These are phyloP conservation scores for Peniophora sp. DNA, from an alignment of 1,284 basidiomycete genomes.

Conservation along the genomic window DNA sequence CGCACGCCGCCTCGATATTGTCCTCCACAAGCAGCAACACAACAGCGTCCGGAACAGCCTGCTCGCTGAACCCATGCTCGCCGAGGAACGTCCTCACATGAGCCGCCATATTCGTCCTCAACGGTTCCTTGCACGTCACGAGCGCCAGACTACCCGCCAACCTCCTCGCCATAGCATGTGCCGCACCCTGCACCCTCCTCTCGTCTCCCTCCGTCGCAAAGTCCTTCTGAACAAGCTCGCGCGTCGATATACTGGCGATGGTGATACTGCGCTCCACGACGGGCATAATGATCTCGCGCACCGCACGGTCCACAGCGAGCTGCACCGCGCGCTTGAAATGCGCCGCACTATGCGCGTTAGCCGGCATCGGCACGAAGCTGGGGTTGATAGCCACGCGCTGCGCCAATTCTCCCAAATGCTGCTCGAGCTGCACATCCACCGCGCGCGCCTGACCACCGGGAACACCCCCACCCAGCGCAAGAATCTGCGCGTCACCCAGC, in stretches of 20 bases:
- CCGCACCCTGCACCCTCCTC: slow-evolving; percentile 84
- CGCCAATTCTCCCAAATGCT: slow-evolving; percentile 69
- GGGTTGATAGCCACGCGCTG: slow-evolving; percentile 76
- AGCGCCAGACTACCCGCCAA: slow-evolving; percentile 94
- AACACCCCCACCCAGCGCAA: slow-evolving; percentile 47
- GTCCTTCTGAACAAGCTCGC: slow-evolving; percentile 94
- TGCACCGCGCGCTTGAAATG: slow-evolving; percentile 89
- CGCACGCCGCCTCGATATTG: slow-evolving; percentile 92
- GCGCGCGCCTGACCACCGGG: slow-evolving; percentile 54
- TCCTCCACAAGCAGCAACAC: slow-evolving; percentile 84
- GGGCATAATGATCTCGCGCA: slow-evolving; percentile 95
- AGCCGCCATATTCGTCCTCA: slow-evolving; percentile 88
- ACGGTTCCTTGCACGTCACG: slow-evolving; percentile 97
- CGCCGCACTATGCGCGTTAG: slow-evolving; percentile 44
- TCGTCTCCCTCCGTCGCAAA: slow-evolving; percentile 94
- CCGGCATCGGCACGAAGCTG: slow-evolving; percentile 65
- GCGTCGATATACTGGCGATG: slow-evolving; percentile 95
- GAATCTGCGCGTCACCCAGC: slow-evolving; percentile 48
- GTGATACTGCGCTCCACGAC: slow-evolving; percentile 99
- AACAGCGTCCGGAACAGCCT: slow-evolving; percentile 62
- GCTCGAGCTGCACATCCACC: slow-evolving; percentile 66
- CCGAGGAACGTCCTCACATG: slow-evolving; percentile 77
- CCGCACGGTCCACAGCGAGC: slow-evolving; percentile 88
- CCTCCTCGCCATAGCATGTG: slow-evolving; percentile 95
- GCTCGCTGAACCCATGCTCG: slow-evolving; percentile 85